These are phyloP conservation scores for Fusarium illudens DNA, from an alignment of 2,329 filamentous ascomycete genomes.

Conservation along the genomic window DNA sequence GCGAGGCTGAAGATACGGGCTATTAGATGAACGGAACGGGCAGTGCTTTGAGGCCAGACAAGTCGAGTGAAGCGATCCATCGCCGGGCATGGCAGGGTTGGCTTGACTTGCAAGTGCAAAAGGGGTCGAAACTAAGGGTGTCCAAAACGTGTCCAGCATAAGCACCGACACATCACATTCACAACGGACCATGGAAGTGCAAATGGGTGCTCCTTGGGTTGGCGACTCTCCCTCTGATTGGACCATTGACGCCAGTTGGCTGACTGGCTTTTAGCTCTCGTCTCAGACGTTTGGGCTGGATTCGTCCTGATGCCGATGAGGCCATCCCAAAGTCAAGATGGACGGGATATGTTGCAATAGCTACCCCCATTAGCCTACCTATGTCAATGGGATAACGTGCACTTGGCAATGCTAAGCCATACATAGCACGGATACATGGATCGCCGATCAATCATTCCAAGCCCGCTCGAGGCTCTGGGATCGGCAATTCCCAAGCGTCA, in stretches of 20 bases:
- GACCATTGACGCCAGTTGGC: slow-evolving; percentile 20
- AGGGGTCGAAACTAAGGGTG: not conserved
- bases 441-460: slow-evolving; percentile 34
- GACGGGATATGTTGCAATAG: slow-evolving; percentile 6
- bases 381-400: slow-evolving; percentile 19
- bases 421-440: slow-evolving; percentile 15
- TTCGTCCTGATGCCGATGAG: slow-evolving; percentile 21
- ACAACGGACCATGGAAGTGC: slow-evolving; percentile 15
- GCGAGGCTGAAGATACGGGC: slow-evolving; percentile 14
- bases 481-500: slow-evolving; percentile 19
- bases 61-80: slow-evolving; percentile 3
- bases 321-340: slow-evolving; percentile 15
- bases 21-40: not conserved
- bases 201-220: not conserved
- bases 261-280: slow-evolving; percentile 16
- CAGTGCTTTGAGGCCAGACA: slow-evolving; percentile 1
- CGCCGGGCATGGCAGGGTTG: slow-evolving; percentile 9
- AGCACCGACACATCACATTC: slow-evolving; percentile 32
- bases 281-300: slow-evolving; percentile 19
- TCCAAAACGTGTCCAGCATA: slow-evolving; percentile 18
- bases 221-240: slow-evolving; percentile 9
- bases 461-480: slow-evolving; percentile 20
- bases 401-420: slow-evolving; percentile 14
- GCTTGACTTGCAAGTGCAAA: not conserved
- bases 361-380: slow-evolving; percentile 1